phyloP scores from a whole-genome alignment of 768 basidiomycete species.

The Calocera cornea region DNA sequence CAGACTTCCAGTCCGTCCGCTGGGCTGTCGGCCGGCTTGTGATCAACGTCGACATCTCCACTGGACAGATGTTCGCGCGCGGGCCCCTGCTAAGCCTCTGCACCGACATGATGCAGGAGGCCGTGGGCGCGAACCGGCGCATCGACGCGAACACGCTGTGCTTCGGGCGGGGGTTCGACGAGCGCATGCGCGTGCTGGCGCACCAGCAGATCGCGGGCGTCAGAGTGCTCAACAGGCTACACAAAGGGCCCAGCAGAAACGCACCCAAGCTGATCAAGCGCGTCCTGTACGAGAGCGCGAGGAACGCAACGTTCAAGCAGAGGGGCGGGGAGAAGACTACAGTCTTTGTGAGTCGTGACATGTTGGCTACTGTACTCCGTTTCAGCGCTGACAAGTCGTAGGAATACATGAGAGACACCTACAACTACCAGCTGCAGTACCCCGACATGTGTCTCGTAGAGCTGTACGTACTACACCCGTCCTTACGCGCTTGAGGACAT shows the following conservation, averaged over 20 bases:
- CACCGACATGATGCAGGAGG: slow-evolving; percentile 30
- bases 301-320: slow-evolving; percentile 40
- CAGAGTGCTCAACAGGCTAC: slow-evolving; percentile 31
- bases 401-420: slow-evolving; percentile 42
- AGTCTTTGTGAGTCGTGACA: slow-evolving; percentile 12
- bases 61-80: slow-evolving; percentile 58
- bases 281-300: slow-evolving; percentile 41
- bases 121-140: slow-evolving; percentile 23
- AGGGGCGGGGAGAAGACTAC: slow-evolving; percentile 35
- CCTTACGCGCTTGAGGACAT: neutral
- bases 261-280: slow-evolving; percentile 47
- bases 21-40: slow-evolving; percentile 50
- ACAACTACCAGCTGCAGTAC: slow-evolving; percentile 41
- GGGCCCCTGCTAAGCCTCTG: slow-evolving; percentile 48
- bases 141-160: slow-evolving; percentile 28
- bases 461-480: slow-evolving; percentile 28
- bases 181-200: slow-evolving; percentile 40
- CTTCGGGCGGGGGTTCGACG: slow-evolving; percentile 27
- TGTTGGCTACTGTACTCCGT: slow-evolving; percentile 33
- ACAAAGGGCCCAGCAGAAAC: slow-evolving; percentile 23
- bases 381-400: slow-evolving; percentile 15
- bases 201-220: slow-evolving; percentile 45
- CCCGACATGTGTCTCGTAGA: slow-evolving; percentile 58
- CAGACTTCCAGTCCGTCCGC: slow-evolving; percentile 36
- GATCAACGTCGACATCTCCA: slow-evolving; percentile 66